Conservation (phyloP, 768 basidiomycete genomes). For the Cubamyces sp. region DNA sequence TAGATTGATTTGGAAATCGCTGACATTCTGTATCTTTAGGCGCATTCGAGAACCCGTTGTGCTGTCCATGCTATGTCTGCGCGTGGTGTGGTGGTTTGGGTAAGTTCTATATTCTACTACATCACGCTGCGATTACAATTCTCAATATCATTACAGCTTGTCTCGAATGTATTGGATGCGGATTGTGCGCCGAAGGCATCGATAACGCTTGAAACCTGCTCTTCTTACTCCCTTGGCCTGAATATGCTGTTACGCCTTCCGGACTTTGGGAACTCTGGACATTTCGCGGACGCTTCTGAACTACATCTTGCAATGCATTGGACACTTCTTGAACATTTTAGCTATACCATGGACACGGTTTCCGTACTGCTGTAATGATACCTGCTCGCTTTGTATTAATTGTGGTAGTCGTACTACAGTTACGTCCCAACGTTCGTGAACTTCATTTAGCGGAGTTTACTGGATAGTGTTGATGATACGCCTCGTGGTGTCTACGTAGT, state of each 20-base stretch:
- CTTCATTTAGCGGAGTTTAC: too few relatives aligned
- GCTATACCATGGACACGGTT: background rate
- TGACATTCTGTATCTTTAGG: background rate
- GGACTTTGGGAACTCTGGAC: background rate
- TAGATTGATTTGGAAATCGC: background rate
- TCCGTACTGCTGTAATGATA: too few relatives aligned
- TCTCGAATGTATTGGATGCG: conserved; percentile 71
- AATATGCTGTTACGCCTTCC: too few relatives aligned
- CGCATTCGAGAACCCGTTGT: conserved; percentile 54
- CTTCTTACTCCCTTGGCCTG: too few relatives aligned
- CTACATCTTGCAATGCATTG: background rate
- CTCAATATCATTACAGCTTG: too few relatives aligned
- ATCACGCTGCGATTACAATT: too few relatives aligned
- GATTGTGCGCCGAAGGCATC: conserved; percentile 60
- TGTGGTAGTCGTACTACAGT: too few relatives aligned
- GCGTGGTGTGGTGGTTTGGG: conserved; percentile 69
- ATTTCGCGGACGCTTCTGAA: background rate
- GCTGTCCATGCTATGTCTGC: conserved; percentile 74
- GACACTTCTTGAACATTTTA: background rate
- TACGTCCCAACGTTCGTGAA: too few relatives aligned
- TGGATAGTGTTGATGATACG: too few relatives aligned
- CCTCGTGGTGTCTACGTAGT: too few relatives aligned
- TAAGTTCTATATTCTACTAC: conserved; percentile 16
- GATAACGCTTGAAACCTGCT: conserved; percentile 24
- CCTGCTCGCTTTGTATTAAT: too few relatives aligned